Conservation (phyloP, 1,284 basidiomycete genomes). For the Tranzscheliella williamsii region DNA sequence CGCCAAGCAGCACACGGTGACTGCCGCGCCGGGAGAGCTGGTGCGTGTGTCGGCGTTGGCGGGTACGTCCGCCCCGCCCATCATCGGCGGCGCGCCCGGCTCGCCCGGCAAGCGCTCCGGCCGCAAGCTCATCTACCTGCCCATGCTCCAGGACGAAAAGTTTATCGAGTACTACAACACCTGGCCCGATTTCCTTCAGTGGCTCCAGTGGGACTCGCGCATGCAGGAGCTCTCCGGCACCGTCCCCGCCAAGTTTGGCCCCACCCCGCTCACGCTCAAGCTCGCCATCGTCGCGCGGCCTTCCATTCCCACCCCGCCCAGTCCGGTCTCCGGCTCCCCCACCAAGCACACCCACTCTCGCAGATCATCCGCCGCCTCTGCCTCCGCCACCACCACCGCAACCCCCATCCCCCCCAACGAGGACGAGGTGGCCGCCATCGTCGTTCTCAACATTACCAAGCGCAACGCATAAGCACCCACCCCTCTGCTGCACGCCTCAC, state of each 20-base stretch:
- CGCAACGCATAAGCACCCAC: no score
- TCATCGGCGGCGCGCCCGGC: slow-evolving; percentile 46
- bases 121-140: slow-evolving; percentile 34
- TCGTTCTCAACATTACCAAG: slow-evolving; percentile 27
- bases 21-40: slow-evolving; percentile 21
- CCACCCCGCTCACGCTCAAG: slow-evolving; percentile 23
- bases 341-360: slow-evolving; percentile 11
- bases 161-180: slow-evolving; percentile 46
- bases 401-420: no score
- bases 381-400: slow-evolving; percentile 1
- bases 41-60: slow-evolving; percentile 41
- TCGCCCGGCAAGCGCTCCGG: slow-evolving; percentile 48
- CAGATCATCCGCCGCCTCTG: slow-evolving; percentile 10
- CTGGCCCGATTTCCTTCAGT: slow-evolving; percentile 52
- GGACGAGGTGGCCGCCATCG: slow-evolving; percentile 35
- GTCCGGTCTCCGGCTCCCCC: slow-evolving; percentile 14
- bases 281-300: slow-evolving; percentile 29
- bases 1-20: slow-evolving; percentile 7
- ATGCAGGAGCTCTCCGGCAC: slow-evolving; percentile 50
- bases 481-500: no score
- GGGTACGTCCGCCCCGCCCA: slow-evolving; percentile 35
- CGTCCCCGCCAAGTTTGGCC: slow-evolving; percentile 40
- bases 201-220: slow-evolving; percentile 47
- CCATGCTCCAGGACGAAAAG: slow-evolving; percentile 46
- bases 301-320: slow-evolving; percentile 9